A percentile compares a stretch with the other conserved stretches of the same genome.
These are phyloP conservation scores for Puya raimondii DNA, from an alignment of 176 grass and related monocot genomes.

Conservation along the genomic window DNA sequence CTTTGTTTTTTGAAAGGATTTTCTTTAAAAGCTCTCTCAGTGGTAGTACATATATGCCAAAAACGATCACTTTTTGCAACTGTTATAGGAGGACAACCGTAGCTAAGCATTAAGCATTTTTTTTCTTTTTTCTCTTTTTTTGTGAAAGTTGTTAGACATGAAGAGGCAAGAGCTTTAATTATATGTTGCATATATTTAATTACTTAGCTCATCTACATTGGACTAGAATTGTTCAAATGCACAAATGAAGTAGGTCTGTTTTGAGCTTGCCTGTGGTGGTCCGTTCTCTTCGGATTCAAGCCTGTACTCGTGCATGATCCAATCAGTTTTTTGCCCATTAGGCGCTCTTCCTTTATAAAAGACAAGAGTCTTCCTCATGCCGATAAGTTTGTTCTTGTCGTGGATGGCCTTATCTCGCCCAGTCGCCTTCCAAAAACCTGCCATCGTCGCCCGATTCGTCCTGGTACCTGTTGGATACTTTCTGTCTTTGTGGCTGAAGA, in stretches of 20 bases:
- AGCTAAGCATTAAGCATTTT: too few relatives aligned
- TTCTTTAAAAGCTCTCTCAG: too few relatives aligned
- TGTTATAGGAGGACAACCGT: too few relatives aligned
- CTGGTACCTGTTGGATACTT: constrained; percentile 96
- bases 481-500: constrained; percentile 96
- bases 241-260: neutral
- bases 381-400: constrained; percentile 71
- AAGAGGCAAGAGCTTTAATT: too few relatives aligned
- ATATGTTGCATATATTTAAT: too few relatives aligned
- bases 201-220: neutral
- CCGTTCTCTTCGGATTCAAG: constrained; percentile 90
- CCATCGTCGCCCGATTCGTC: constrained; percentile 90
- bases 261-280: constrained; percentile 56
- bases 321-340: constrained; percentile 81
- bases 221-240: neutral
- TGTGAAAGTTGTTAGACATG: too few relatives aligned
- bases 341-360: constrained; percentile 98
- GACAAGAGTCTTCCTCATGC: constrained; percentile 98
- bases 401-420: constrained; percentile 86
- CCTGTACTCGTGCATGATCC: constrained; percentile 99
- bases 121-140: too few relatives aligned
- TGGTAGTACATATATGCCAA: too few relatives aligned
- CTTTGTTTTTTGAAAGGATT: too few relatives aligned
- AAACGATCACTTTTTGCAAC: too few relatives aligned
- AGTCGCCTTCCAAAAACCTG: constrained; percentile 97